Evolutionary conservation across 176 grass and related monocot genomes (phyloP), one percentile per base, ranked within the genome.

Genomic region (Poa pratensis): DNA sequence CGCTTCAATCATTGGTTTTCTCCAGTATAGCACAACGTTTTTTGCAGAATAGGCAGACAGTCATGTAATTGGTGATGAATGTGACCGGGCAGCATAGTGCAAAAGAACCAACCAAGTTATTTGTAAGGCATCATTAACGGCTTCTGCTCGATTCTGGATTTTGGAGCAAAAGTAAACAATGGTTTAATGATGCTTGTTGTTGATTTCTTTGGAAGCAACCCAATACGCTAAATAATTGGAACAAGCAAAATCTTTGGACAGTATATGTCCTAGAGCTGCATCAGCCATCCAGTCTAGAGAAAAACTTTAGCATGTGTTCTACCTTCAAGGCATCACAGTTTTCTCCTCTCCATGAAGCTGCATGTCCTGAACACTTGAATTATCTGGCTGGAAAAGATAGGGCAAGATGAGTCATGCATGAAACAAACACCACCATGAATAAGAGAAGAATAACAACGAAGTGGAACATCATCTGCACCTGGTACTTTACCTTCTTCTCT

Each of bases 331-430:
- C 37, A 7, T 52, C 30, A 10, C 54, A 37, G 59, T 49, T 75
- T 13, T 32, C 28, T 50, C 26, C 23, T 74, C 24, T 24, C 9
- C 46, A 11, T 62, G 42, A 63, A 63, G 70, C 42, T 63, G 54
- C 69, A 83, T 23, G 37, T 42, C 40, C 42, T 61, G 40, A 27
- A 74, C 39, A 48, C 37, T 60, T 32, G 42, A 12, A 46, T 34
- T 63, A 20, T 83, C 32, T 43, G 39, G 32, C 24, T 19, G 42
- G 58, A 43, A 75, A 42, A 60, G 43, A 51, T 50, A n/a, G 24
- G 63, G 69, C 11, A 49, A 75, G 51, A 74, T 83, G 37, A 83
- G 37, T 18, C 45, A 40, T 40, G 37, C 24, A 75, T 50, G 39
- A 7, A 46, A 73, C 22, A 59, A 49, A 23, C 23, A 62, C 10